A percentile compares a stretch with the other conserved stretches of the same genome.
Evolutionary conservation across 2,329 filamentous ascomycete species (phyloP).

Genomic region (Phialocephala subalpina): DNA sequence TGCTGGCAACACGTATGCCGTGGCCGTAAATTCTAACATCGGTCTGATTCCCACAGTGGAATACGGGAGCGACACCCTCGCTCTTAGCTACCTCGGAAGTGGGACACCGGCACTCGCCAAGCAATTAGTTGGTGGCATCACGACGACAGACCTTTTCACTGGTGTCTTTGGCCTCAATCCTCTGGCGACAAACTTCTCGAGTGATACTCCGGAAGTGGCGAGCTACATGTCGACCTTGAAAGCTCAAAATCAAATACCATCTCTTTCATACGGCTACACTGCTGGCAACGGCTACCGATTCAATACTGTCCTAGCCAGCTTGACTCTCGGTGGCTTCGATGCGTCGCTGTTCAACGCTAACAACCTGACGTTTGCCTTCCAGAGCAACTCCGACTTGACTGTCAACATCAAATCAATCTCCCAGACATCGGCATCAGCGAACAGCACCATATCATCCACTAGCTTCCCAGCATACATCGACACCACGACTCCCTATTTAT

Average conservation of each 20-base stretch:
- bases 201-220: slow-evolving; percentile 30
- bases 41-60: slow-evolving; percentile 27
- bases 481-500: slow-evolving; percentile 50
- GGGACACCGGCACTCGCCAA: slow-evolving; percentile 28
- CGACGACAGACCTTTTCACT: slow-evolving; percentile 39
- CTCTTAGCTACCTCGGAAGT: slow-evolving; percentile 25
- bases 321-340: slow-evolving; percentile 49
- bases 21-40: slow-evolving; percentile 31
- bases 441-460: slow-evolving; percentile 24
- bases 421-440: slow-evolving; percentile 21
- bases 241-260: slow-evolving; percentile 47
- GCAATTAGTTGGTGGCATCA: slow-evolving; percentile 43
- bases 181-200: slow-evolving; percentile 32
- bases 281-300: slow-evolving; percentile 50
- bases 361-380: slow-evolving; percentile 47
- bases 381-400: slow-evolving; percentile 47
- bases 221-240: slow-evolving; percentile 50
- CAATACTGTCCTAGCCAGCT: slow-evolving; percentile 32
- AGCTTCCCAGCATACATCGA: slow-evolving; percentile 44
- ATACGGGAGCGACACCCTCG: slow-evolving; percentile 38
- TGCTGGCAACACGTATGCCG: slow-evolving; percentile 28
- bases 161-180: slow-evolving; percentile 39
- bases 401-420: slow-evolving; percentile 48
- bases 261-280: slow-evolving; percentile 53
- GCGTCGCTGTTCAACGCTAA: slow-evolving; percentile 50